Percentiles rank a stretch among this genome's conserved stretches.
These are phyloP conservation scores for Vitis hybrid DNA, from an alignment of 177 flowering plant species.

Conservation along the genomic window DNA sequence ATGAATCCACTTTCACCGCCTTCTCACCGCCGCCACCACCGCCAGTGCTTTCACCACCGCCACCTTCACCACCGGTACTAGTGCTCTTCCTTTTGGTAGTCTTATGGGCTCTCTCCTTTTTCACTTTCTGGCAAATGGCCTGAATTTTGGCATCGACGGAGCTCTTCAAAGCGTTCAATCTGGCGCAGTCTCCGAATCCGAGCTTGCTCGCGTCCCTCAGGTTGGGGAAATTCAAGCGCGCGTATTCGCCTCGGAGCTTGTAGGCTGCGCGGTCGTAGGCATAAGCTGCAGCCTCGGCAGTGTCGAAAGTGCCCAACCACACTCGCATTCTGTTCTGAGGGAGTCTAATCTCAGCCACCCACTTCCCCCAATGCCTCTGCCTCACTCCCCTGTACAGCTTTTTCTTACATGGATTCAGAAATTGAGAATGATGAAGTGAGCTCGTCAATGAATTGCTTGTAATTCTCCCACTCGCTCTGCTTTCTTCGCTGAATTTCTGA, in stretches of 20 bases:
- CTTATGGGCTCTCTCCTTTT: constrained; percentile 38
- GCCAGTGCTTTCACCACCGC: background rate
- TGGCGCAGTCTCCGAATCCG: constrained; percentile 44
- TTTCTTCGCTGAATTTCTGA: constrained; percentile 47
- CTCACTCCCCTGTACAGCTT: constrained; percentile 97
- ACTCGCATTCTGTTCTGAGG: constrained; percentile 93
- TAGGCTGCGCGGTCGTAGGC: constrained; percentile 95
- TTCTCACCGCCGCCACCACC: constrained; percentile 11
- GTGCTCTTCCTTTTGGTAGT: constrained; percentile 15
- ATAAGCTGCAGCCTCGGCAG: constrained; percentile 85
- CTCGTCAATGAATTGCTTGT: background rate
- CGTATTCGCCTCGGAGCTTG: constrained; percentile 85
- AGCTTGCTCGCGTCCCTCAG: constrained; percentile 43
- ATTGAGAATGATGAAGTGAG: constrained; percentile 4
- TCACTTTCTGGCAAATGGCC: constrained; percentile 68
- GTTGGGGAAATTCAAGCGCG: constrained; percentile 84
- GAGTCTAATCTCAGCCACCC: constrained; percentile 97
- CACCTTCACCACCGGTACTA: too few species aligned
- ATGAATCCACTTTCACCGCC: constrained; percentile 11
- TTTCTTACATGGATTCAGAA: constrained; percentile 33
- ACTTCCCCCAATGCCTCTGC: constrained; percentile 99
- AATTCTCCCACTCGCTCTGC: constrained; percentile 8
- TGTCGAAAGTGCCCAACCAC: constrained; percentile 91
- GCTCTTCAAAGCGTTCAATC: constrained; percentile 46
- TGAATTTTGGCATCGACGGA: constrained; percentile 90